Evolutionary conservation across 495 filamentous ascomycete species (phyloP).

Genomic region (Darksidea phi): DNA sequence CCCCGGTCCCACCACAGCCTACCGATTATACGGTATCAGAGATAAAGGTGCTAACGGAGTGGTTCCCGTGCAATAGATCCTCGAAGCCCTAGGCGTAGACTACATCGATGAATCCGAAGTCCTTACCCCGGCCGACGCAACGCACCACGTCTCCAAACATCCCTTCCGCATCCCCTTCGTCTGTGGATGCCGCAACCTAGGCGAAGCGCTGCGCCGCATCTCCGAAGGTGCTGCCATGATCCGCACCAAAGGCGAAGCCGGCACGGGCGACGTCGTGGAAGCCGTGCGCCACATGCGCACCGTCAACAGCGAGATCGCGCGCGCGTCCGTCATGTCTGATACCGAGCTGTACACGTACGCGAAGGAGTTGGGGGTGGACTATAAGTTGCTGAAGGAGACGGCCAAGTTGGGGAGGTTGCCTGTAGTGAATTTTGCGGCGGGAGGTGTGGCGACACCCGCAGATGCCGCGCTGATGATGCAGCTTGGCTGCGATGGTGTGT

Average conservation of each 20-base stretch:
- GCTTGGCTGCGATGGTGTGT: slow-evolving; percentile 95
- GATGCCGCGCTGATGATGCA: slow-evolving; percentile 99
- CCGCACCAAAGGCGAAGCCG: slow-evolving; percentile 96
- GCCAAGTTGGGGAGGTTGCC: slow-evolving; percentile 85
- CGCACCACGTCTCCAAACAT: slow-evolving; percentile 88
- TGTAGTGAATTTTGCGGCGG: slow-evolving; percentile 98
- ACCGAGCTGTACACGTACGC: slow-evolving; percentile 72
- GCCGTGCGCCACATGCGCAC: slow-evolving; percentile 95
- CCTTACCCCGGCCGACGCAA: slow-evolving; percentile 87
- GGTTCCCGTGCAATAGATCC: too few species aligned
- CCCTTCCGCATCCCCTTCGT: slow-evolving; percentile 86
- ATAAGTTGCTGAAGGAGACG: slow-evolving; percentile 76
- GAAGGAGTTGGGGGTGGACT: slow-evolving; percentile 75
- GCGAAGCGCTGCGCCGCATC: slow-evolving; percentile 89
- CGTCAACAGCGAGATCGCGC: slow-evolving; percentile 78
- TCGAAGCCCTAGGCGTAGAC: slow-evolving; percentile 90
- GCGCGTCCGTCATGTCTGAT: slow-evolving; percentile 61
- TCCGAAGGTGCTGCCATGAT: slow-evolving; percentile 97
- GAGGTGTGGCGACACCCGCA: slow-evolving; percentile 91
- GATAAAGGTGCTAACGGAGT: too few species aligned
- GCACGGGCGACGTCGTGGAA: slow-evolving; percentile 97
- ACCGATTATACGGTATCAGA: too few species aligned
- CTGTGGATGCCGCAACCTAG: slow-evolving; percentile 93
- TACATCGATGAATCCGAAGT: slow-evolving; percentile 99
- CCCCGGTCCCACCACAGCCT: slow-evolving; percentile 3